Evolutionary conservation across 1,284 basidiomycete genomes (phyloP), one percentile per base, ranked within the genome.

Genomic region (Ganoderma resinaceum): DNA sequence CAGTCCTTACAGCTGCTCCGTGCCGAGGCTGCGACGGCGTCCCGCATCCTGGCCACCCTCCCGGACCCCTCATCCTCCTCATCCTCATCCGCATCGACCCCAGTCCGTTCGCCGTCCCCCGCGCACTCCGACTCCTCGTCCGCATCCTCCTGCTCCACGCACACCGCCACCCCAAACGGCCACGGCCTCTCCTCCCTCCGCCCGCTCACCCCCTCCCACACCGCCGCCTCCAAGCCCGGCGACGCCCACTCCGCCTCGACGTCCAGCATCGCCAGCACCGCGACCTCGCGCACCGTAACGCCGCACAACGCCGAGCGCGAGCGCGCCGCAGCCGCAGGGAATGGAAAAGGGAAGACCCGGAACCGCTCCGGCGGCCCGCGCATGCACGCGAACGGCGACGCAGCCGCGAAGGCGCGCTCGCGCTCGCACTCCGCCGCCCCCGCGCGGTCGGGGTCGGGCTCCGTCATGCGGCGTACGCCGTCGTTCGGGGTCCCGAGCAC

Each of bases 61-160:
- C 52, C 77, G 52, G 63, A 68, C 16, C 67, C 72, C 20, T 68
- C 76, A 12, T 71, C 76, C 3, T 75, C 46, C 23, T 2, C 46
- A 49, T 49, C 46, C 11, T 71, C 74, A 9, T 69, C 75, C 14
- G 72, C 72, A 5, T 37, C 66, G 8, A 59, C 66, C 18, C 59
- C 69, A 8, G 61, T 66, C 1, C 72, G 81, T 76, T 60, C 82
- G 74, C 43, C 79, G 63, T 88, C 86, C 2, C 87, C 85, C 14
- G 78, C 85, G 20, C 84, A 82, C 14, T 86, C 85, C 12, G 73
- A 75, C 14, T 72, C 75, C 38, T 83, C 76, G n/a, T 76, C 72
- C 66, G 70, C 75, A 31, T 78, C 80, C 42, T 73, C 79, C 29
- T 65, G 75, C 26, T 76, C 78, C 0, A 78, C 76, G 16, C 77